Percentiles rank a stretch among this genome's conserved stretches.
Evolutionary conservation across 176 grass and related monocot genomes (phyloP).

Genomic region (Musa itinerans): DNA sequence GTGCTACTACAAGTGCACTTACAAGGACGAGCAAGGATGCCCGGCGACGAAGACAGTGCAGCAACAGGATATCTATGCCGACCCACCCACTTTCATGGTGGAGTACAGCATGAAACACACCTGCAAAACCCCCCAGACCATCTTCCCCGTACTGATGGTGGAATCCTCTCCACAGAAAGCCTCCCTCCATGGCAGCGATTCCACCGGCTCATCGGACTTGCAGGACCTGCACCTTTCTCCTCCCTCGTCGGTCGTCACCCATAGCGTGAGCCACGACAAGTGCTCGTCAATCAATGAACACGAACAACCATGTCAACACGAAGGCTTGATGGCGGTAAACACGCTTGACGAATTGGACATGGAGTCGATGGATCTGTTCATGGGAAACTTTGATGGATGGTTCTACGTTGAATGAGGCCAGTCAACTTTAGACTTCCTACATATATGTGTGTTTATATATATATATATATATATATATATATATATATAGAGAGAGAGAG

Average conservation of each 20-base stretch:
- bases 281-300: neutral
- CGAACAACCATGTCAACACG: neutral
- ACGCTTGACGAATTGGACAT: neutral
- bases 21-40: neutral
- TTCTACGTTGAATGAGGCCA: neutral
- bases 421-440: neutral
- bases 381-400: neutral
- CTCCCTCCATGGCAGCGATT: too few species aligned
- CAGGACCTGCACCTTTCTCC: neutral
- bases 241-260: neutral
- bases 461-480: neutral
- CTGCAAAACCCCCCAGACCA: neutral
- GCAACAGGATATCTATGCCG: neutral
- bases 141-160: neutral
- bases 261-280: neutral
- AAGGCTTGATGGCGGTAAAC: neutral
- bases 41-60: neutral
- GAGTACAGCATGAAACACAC: neutral
- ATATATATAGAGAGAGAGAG: too few species aligned
- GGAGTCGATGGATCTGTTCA: neutral
- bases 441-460: neutral
- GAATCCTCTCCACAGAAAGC: neutral
- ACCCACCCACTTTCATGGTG: neutral
- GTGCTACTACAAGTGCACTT: slow-evolving; percentile 3
- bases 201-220: too few species aligned